Conservation (phyloP, 73 alveolate species). For the Tetrahymena borealis region DNA sequence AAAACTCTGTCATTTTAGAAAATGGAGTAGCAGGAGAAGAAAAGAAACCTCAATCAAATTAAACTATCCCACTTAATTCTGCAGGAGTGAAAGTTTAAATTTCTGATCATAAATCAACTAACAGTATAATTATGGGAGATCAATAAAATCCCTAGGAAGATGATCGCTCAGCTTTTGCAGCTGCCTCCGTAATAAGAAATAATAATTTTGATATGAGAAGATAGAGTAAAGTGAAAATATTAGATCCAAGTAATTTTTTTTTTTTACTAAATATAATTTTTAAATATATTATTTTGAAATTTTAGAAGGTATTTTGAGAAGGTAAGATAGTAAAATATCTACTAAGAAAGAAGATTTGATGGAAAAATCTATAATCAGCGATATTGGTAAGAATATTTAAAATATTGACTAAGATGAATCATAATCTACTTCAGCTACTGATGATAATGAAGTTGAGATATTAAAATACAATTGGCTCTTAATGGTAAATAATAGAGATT, state of each 20-base stretch:
- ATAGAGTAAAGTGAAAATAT: background rate
- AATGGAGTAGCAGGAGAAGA: background rate
- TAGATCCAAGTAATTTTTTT: background rate
- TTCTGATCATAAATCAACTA: background rate
- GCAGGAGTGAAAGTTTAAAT: background rate
- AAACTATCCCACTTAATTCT: background rate
- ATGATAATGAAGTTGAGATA: background rate
- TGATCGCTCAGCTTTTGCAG: background rate
- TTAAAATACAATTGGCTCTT: background rate
- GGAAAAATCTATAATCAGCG: background rate
- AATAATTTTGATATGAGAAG: background rate
- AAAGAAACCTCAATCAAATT: background rate
- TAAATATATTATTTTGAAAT: background rate
- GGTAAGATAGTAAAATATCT: background rate
- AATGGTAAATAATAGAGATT: background rate
- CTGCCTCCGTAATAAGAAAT: background rate
- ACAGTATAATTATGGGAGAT: background rate
- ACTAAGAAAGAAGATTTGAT: background rate
- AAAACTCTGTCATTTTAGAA: background rate
- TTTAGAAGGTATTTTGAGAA: background rate
- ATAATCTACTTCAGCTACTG: background rate
- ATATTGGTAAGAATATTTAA: background rate
- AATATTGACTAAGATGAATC: background rate
- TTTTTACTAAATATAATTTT: background rate
- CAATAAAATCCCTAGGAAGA: background rate